Evolutionary conservation across 2,329 filamentous ascomycete species (phyloP).

Genomic region (Diatrype stigma): DNA sequence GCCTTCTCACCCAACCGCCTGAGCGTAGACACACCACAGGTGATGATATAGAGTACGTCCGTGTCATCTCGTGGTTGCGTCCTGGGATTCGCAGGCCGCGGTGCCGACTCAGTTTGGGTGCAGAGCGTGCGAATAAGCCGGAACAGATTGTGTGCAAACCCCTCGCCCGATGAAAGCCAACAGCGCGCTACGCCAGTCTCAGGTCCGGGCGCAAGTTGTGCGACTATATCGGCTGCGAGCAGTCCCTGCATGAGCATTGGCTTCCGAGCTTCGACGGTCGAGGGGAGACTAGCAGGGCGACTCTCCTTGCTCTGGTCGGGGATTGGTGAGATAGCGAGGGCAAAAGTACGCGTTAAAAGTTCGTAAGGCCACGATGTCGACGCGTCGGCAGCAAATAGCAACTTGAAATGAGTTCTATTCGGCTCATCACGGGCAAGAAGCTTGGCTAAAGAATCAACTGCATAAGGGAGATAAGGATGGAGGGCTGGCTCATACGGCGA

Average conservation of each 20-base stretch:
- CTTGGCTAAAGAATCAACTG: constrained; percentile 87
- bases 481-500: constrained; percentile 73
- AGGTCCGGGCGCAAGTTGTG: constrained; percentile 66
- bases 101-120: constrained; percentile 52
- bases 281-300: constrained; percentile 56
- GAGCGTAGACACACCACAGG: constrained; percentile 65
- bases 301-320: constrained; percentile 59
- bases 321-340: constrained; percentile 76
- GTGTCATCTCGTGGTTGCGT: constrained; percentile 39
- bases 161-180: constrained; percentile 82
- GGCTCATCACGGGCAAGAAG: constrained; percentile 89
- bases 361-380: constrained; percentile 64
- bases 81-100: constrained; percentile 30
- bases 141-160: constrained; percentile 76
- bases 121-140: constrained; percentile 71
- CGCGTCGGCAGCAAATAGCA: constrained; percentile 73
- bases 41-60: constrained; percentile 59
- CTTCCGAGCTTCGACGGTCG: constrained; percentile 77
- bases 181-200: constrained; percentile 68
- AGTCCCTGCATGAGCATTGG: constrained; percentile 89
- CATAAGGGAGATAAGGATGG: constrained; percentile 84
- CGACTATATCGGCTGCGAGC: constrained; percentile 82
- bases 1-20: constrained; percentile 65
- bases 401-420: constrained; percentile 79
- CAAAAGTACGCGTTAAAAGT: constrained; percentile 82